Evolutionary conservation across 306 rosid species (phyloP).

Genomic region (Trifolium repens): DNA sequence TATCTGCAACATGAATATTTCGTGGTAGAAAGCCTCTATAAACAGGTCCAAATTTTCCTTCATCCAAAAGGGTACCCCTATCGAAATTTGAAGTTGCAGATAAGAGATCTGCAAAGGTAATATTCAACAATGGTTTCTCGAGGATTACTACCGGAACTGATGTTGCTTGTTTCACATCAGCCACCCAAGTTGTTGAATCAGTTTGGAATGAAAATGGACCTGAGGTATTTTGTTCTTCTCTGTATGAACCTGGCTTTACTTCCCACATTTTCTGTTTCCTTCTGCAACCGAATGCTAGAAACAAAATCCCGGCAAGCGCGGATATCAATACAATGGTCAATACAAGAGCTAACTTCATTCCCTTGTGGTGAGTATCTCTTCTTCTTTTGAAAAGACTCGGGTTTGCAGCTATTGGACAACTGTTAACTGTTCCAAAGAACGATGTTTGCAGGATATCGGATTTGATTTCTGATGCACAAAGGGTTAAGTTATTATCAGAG

Average conservation of each 20-base stretch:
- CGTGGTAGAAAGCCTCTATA: slow-evolving; percentile 92
- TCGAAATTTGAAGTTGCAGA: slow-evolving; percentile 96
- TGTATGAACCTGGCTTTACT: slow-evolving; percentile 73
- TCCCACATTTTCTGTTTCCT: slow-evolving; percentile 79
- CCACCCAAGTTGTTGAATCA: slow-evolving; percentile 98
- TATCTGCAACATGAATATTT: slow-evolving; percentile 91
- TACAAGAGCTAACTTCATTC: slow-evolving; percentile 76
- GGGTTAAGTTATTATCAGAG: slow-evolving; percentile 81
- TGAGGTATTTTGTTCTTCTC: slow-evolving; percentile 82
- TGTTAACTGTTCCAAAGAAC: slow-evolving; percentile 70
- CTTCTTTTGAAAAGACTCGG: slow-evolving; percentile 62
- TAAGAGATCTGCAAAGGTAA: slow-evolving; percentile 90
- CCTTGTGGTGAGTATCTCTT: slow-evolving; percentile 51
- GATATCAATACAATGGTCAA: slow-evolving; percentile 74
- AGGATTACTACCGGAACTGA: slow-evolving; percentile 88
- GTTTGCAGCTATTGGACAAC: slow-evolving; percentile 94
- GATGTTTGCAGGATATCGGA: slow-evolving; percentile 54
- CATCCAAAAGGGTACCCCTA: slow-evolving; percentile 90
- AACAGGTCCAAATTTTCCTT: slow-evolving; percentile 99
- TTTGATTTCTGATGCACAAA: slow-evolving; percentile 71
- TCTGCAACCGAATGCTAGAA: slow-evolving; percentile 83
- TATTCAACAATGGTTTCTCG: slow-evolving; percentile 87
- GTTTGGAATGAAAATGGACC: slow-evolving; percentile 98
- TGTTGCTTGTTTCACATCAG: slow-evolving; percentile 96
- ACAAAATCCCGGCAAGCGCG: slow-evolving; percentile 73